Evolutionary conservation across 2,329 filamentous ascomycete genomes (phyloP).

Genomic region (Penicillium sclerotiorum): DNA sequence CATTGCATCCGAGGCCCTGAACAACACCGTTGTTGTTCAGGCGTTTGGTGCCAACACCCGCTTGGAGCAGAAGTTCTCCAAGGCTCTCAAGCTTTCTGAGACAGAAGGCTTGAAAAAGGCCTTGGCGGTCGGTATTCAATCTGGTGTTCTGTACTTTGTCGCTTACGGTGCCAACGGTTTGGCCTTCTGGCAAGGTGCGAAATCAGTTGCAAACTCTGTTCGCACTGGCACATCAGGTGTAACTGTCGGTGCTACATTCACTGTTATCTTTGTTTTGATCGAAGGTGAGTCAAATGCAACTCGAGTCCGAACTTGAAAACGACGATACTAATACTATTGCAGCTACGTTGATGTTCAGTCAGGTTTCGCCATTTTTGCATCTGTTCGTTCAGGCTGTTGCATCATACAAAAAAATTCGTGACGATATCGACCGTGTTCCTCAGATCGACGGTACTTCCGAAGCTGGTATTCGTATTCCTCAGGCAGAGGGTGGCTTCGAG

Average conservation of each 20-base stretch:
- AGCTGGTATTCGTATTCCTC: slow-evolving; percentile 22
- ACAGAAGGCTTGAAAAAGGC: slow-evolving; percentile 62
- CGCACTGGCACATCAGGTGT: slow-evolving; percentile 15
- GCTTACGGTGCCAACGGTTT: slow-evolving; percentile 68
- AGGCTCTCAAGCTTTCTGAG: slow-evolving; percentile 54
- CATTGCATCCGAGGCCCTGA: slow-evolving; percentile 64
- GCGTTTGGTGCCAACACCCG: slow-evolving; percentile 63
- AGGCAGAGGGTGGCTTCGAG: slow-evolving; percentile 35
- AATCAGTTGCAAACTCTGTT: slow-evolving; percentile 50
- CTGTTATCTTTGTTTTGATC: slow-evolving; percentile 43
- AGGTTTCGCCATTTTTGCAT: slow-evolving; percentile 46
- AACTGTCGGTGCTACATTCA: slow-evolving; percentile 41
- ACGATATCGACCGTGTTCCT: slow-evolving; percentile 58
- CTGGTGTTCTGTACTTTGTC: slow-evolving; percentile 67
- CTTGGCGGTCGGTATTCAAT: slow-evolving; percentile 58
- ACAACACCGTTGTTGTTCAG: slow-evolving; percentile 64
- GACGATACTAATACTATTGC: slow-evolving; percentile 13
- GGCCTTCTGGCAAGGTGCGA: slow-evolving; percentile 69
- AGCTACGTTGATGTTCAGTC: slow-evolving; percentile 43
- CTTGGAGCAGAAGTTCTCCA: slow-evolving; percentile 62
- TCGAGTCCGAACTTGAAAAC: too few species aligned
- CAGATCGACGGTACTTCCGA: slow-evolving; percentile 47
- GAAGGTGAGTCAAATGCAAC: slow-evolving; percentile 30
- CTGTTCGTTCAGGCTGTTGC: slow-evolving; percentile 53
- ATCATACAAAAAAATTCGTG: slow-evolving; percentile 61